Conservation (phyloP, 306 rosid genomes). For the Corylus americana region DNA sequence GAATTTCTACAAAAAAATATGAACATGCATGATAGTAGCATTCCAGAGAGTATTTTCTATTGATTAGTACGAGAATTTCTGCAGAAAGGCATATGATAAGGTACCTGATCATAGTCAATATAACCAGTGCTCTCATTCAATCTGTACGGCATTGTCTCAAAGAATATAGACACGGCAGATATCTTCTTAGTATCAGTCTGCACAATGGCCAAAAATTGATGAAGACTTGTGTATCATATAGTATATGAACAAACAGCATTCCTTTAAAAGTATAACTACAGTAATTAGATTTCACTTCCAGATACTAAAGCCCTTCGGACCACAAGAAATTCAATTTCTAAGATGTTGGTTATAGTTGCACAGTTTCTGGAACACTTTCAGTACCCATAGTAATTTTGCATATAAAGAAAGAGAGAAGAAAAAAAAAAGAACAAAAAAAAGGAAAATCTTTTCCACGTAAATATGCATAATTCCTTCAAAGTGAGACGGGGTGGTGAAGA, state of each 20-base stretch:
- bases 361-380: background rate
- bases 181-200: conserved; percentile 91
- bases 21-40: background rate
- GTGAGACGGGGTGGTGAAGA: no score
- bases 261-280: background rate
- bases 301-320: background rate
- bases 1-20: background rate
- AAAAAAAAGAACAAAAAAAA: no score
- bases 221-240: conserved; percentile 8
- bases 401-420: no score
- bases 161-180: conserved; percentile 76
- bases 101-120: conserved; percentile 94
- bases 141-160: conserved; percentile 87
- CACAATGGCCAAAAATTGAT: conserved; percentile 25
- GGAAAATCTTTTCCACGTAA: background rate
- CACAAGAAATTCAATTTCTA: background rate
- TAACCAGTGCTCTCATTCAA: conserved; percentile 82
- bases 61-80: conserved; percentile 6
- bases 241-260: background rate
- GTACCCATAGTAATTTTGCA: no score
- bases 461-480: background rate
- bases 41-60: background rate
- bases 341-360: background rate
- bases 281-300: background rate
- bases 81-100: conserved; percentile 13